A percentile compares a stretch with the other conserved stretches of the same genome.
phyloP scores from a whole-genome alignment of 2,329 filamentous ascomycete species.

The Beauveria brongniartii region DNA sequence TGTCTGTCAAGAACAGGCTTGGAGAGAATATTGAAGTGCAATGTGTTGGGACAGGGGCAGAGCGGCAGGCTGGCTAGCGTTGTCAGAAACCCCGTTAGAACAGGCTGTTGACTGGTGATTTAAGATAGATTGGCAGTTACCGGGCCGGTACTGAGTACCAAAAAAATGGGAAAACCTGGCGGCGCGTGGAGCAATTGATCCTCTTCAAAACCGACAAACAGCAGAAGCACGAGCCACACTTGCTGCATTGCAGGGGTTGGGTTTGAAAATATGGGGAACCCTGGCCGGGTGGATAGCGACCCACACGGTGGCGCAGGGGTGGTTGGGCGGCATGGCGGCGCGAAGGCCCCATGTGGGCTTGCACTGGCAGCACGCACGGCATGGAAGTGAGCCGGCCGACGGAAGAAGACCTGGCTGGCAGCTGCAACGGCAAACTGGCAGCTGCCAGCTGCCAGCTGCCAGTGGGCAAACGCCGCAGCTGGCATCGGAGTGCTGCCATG shows the following conservation, averaged over 20 bases:
- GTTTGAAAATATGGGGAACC: conserved; percentile 8
- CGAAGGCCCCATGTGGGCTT: no score
- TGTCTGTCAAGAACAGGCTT: no score
- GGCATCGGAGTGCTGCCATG: no score
- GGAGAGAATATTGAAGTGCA: no score
- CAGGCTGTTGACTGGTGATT: neutral
- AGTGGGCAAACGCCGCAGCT: neutral
- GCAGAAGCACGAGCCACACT: neutral
- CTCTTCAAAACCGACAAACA: neutral
- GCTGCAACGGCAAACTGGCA: neutral
- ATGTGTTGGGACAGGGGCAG: no score
- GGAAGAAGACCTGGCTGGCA: neutral
- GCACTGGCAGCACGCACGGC: no score
- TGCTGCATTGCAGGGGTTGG: neutral
- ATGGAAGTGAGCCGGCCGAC: no score
- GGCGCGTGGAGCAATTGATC: neutral
- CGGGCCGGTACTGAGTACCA: neutral
- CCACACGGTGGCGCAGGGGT: conserved; percentile 2
- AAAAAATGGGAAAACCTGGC: no score
- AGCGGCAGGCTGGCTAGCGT: neutral
- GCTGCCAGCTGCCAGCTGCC: neutral
- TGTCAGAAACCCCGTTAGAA: neutral
- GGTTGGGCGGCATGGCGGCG: neutral
- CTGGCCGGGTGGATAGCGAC: neutral
- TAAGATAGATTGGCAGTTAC: neutral